These are phyloP conservation scores for Populus hybrid DNA, from an alignment of 441 rosid species.

Conservation along the genomic window DNA sequence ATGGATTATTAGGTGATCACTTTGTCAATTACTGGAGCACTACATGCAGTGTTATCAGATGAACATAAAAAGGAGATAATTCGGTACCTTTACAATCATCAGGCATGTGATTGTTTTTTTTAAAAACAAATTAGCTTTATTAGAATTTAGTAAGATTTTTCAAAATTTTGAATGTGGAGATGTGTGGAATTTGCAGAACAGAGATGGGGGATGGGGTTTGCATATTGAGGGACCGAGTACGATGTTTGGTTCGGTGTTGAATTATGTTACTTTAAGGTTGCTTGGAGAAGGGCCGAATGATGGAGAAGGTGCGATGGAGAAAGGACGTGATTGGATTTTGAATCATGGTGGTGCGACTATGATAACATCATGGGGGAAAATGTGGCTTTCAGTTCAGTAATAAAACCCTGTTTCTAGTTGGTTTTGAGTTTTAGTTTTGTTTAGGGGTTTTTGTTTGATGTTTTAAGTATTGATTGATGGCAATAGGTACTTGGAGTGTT, in stretches of 20 bases:
- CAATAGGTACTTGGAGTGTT: conserved; percentile 60
- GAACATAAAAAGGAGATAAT: conserved; percentile 75
- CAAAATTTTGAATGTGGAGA: neutral
- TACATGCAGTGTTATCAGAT: conserved; percentile 69
- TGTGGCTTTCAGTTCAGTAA: conserved; percentile 64
- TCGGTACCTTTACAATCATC: conserved; percentile 91
- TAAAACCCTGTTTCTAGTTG: neutral
- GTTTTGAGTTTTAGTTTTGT: neutral
- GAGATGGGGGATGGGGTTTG: conserved; percentile 79
- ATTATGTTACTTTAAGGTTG: conserved; percentile 50
- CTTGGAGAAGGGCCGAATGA: conserved; percentile 54
- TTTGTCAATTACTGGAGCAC: conserved; percentile 75
- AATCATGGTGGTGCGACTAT: conserved; percentile 52
- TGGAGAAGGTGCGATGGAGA: conserved; percentile 54
- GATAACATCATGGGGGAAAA: conserved; percentile 73
- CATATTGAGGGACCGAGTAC: conserved; percentile 69
- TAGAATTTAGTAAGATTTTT: neutral
- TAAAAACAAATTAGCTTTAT: neutral
- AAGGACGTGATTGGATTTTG: conserved; percentile 60
- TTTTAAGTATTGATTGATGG: neutral
- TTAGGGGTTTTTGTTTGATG: neutral
- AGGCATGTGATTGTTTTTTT: conserved; percentile 41
- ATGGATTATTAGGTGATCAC: conserved; percentile 53
- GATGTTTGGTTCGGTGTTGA: conserved; percentile 54
- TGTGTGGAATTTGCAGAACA: conserved; percentile 51